Percentiles rank a stretch among this genome's conserved stretches.
Conservation (phyloP, 1,284 basidiomycete species). For the Apiotrichum porosum region DNA sequence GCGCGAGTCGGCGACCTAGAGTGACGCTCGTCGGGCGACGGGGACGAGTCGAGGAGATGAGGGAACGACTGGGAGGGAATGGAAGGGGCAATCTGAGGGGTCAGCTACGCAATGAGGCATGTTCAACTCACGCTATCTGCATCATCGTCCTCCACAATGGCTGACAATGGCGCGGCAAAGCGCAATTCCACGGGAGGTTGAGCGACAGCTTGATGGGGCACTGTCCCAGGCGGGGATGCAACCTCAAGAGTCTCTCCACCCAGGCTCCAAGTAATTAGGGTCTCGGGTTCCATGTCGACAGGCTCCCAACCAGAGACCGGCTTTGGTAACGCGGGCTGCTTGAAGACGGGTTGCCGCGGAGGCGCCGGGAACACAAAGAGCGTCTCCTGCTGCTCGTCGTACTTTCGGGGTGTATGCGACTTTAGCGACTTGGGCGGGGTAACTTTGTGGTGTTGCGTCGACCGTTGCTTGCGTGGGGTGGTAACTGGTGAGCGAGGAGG, state of each 20-base stretch:
- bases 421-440: constrained; percentile 30
- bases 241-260: constrained; percentile 8
- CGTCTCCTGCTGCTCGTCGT: constrained; percentile 15
- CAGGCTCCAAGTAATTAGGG: constrained; percentile 37
- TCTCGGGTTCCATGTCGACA: constrained; percentile 37
- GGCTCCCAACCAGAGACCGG: constrained; percentile 18
- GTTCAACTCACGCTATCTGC: constrained; percentile 18
- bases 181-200: too few relatives aligned
- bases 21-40: neutral
- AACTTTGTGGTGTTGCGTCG: constrained; percentile 18
- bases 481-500: neutral
- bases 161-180: too few relatives aligned
- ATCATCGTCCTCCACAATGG: neutral
- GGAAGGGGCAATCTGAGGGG: constrained; percentile 19
- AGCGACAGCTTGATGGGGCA: too few relatives aligned
- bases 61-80: constrained; percentile 23
- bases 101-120: constrained; percentile 1
- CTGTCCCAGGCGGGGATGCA: too few relatives aligned
- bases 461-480: constrained; percentile 7
- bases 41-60: constrained; percentile 10
- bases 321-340: neutral
- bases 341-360: constrained; percentile 18
- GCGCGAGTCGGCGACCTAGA: neutral
- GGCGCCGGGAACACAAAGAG: constrained; percentile 23
- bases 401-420: constrained; percentile 8